Conservation (phyloP, 176 grass and related monocot genomes). For the Pharus latifolius region DNA sequence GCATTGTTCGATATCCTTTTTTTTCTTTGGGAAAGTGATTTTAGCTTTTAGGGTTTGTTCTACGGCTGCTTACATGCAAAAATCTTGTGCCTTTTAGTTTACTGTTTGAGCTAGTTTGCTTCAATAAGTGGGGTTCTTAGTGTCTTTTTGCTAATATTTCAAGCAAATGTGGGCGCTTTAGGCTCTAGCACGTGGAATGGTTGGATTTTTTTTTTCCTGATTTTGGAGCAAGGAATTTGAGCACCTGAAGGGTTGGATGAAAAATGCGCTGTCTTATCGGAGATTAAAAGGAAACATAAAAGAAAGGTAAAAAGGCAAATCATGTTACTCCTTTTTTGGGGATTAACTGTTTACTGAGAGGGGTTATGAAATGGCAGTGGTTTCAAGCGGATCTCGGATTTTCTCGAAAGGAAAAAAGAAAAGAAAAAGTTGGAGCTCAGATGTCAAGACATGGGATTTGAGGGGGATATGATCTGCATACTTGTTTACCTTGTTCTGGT, state of each 20-base stretch:
- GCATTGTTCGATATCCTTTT: background rate
- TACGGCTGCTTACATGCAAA: background rate
- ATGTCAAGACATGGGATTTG: background rate
- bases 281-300: background rate
- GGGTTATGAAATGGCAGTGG: background rate
- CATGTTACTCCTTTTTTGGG: background rate
- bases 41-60: background rate
- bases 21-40: background rate
- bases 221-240: background rate
- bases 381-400: background rate
- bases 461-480: background rate
- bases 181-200: background rate
- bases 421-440: background rate
- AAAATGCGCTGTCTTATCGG: background rate
- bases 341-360: background rate
- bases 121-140: background rate
- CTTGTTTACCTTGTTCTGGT: background rate
- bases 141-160: background rate
- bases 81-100: background rate
- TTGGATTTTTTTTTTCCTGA: background rate
- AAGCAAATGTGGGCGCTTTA: too few relatives aligned
- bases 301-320: background rate
- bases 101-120: background rate
- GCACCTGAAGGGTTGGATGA: background rate
- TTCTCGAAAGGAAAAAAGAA: too few relatives aligned